A percentile compares a stretch with the other conserved stretches of the same genome.
Evolutionary conservation across 495 filamentous ascomycete genomes (phyloP).

Genomic region (Trichoderma erinaceum): DNA sequence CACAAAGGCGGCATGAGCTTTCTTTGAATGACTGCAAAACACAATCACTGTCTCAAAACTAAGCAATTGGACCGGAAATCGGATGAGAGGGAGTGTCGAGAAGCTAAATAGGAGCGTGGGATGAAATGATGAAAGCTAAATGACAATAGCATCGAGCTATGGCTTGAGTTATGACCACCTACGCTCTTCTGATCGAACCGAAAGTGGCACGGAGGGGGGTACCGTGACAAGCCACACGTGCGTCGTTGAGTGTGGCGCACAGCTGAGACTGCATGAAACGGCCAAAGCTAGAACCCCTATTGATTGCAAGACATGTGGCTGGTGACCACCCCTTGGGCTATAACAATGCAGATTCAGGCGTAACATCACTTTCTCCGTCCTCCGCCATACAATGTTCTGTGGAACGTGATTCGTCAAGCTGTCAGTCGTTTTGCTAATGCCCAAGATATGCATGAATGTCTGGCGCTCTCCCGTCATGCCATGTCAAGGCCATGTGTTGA

Average conservation of each 20-base stretch:
- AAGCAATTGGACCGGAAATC: neutral
- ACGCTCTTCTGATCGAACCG: conserved; percentile 7
- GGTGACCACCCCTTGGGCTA: neutral
- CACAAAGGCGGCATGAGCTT: conserved; percentile 1
- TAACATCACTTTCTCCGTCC: conserved; percentile 8
- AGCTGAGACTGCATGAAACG: neutral
- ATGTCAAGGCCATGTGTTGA: neutral
- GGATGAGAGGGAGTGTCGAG: neutral
- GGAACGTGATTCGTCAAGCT: neutral
- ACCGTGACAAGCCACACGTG: conserved; percentile 10
- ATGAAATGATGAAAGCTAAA: neutral
- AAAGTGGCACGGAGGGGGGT: conserved; percentile 7
- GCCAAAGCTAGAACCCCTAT: neutral
- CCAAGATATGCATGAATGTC: conserved; percentile 12
- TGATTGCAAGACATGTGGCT: neutral
- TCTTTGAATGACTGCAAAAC: neutral
- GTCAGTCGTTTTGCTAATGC: neutral
- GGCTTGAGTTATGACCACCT: conserved; percentile 6
- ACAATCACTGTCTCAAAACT: neutral
- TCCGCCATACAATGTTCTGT: neutral
- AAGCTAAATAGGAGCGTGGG: neutral
- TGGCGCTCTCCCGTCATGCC: neutral
- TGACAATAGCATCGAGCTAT: neutral
- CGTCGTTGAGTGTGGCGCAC: neutral
- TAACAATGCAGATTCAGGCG: neutral